Conservation (phyloP, 108 stramenopile species). For the Conticribra weissflogii region DNA sequence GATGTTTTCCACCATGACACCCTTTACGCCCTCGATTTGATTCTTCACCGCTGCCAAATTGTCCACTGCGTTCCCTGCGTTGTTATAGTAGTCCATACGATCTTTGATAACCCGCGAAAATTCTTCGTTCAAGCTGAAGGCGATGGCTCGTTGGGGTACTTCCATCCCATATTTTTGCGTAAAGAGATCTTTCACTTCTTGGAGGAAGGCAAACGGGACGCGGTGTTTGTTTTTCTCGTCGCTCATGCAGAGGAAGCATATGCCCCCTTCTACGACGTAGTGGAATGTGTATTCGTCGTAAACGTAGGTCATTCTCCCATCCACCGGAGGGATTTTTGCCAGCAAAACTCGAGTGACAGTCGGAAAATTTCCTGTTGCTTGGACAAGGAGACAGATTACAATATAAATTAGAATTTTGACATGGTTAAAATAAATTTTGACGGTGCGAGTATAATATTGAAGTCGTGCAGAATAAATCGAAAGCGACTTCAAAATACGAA, state of each 20-base stretch:
- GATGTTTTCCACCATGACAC: constrained; percentile 97
- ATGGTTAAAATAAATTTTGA: background rate
- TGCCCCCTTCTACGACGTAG: constrained; percentile 87
- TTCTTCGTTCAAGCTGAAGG: constrained; percentile 93
- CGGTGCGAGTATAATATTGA: constrained; percentile 3
- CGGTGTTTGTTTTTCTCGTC: constrained; percentile 90
- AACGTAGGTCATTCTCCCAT: constrained; percentile 88
- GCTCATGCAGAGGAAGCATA: constrained; percentile 97
- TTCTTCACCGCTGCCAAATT: constrained; percentile 80
- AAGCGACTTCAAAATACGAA: no score
- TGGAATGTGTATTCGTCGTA: constrained; percentile 85
- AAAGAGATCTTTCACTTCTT: constrained; percentile 90
- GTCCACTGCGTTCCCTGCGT: constrained; percentile 83
- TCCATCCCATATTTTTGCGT: constrained; percentile 82
- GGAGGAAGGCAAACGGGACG: constrained; percentile 94
- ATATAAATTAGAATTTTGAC: constrained; percentile 1
- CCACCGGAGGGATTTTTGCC: constrained; percentile 88
- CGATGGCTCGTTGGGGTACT: constrained; percentile 84
- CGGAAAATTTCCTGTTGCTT: constrained; percentile 96
- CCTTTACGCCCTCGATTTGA: constrained; percentile 95
- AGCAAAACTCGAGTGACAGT: constrained; percentile 97
- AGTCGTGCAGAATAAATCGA: no score
- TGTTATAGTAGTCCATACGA: constrained; percentile 93
- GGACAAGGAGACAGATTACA: constrained; percentile 9
- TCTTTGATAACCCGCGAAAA: constrained; percentile 77